A percentile compares a stretch with the other conserved stretches of the same genome.
phyloP scores from a whole-genome alignment of 306 rosid species.

The Vachellia pachyceras region DNA sequence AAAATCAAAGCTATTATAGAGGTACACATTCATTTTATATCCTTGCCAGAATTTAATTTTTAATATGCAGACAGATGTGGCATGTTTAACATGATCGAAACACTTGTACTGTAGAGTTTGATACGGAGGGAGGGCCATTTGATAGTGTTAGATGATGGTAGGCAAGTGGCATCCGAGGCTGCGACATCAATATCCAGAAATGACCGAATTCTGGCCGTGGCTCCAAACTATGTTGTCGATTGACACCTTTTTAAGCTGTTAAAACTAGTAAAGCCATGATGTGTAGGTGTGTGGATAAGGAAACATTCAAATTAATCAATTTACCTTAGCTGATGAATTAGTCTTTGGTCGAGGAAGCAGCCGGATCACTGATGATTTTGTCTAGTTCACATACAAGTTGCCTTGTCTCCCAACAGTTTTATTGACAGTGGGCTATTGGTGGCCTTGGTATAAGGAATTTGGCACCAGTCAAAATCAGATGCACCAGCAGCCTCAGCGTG shows the following conservation, averaged over 20 bases:
- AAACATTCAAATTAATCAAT: background rate
- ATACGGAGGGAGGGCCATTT: slow-evolving; percentile 85
- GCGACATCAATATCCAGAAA: slow-evolving; percentile 57
- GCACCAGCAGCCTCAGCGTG: background rate
- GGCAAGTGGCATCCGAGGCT: slow-evolving; percentile 57
- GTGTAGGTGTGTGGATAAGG: background rate
- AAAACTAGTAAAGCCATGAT: slow-evolving; percentile 23
- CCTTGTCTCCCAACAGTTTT: background rate
- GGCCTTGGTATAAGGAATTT: background rate
- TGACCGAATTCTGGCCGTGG: slow-evolving; percentile 82
- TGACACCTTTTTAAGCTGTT: slow-evolving; percentile 39
- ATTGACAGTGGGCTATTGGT: background rate
- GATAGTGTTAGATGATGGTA: slow-evolving; percentile 84
- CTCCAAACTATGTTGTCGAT: slow-evolving; percentile 84
- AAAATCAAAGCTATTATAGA: slow-evolving; percentile 90
- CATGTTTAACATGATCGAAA: slow-evolving; percentile 32
- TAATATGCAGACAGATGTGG: background rate
- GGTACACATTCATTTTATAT: slow-evolving; percentile 51
- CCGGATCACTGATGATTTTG: slow-evolving; percentile 24
- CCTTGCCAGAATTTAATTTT: background rate
- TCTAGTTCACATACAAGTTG: slow-evolving; percentile 14
- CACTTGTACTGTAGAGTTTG: slow-evolving; percentile 64
- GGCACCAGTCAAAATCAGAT: background rate
- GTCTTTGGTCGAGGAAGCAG: background rate
- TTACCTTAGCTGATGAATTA: background rate